Evolutionary conservation across 371 early-diverging fungal genomes (phyloP).

Genomic region (Mucor racemosus): DNA sequence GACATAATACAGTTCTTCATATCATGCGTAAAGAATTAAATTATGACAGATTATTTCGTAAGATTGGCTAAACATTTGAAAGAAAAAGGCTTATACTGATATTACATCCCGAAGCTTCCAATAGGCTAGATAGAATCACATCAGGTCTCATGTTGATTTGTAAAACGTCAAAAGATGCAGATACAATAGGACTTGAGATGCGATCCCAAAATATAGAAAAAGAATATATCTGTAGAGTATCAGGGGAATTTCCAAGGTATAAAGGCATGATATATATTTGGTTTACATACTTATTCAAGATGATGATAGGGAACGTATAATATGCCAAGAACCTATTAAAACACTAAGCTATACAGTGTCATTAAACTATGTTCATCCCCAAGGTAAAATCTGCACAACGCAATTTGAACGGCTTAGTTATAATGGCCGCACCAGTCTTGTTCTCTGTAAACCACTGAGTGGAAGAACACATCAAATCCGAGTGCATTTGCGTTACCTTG

Average conservation of each 20-base stretch:
- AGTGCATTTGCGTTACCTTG: conserved; percentile 96
- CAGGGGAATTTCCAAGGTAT: conserved; percentile 85
- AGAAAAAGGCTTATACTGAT: neutral
- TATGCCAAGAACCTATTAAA: conserved; percentile 82
- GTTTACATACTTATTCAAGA: too few relatives aligned
- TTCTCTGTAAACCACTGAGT: conserved; percentile 83
- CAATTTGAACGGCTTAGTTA: conserved; percentile 68
- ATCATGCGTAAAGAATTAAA: conserved; percentile 75
- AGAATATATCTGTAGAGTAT: conserved; percentile 87
- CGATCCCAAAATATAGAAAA: conserved; percentile 72
- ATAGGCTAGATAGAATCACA: conserved; percentile 92
- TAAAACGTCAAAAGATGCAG: conserved; percentile 63
- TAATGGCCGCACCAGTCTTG: conserved; percentile 72
- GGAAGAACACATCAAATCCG: conserved; percentile 99
- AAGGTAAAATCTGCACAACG: conserved; percentile 84
- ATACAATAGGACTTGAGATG: conserved; percentile 68
- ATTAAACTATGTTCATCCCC: conserved; percentile 77
- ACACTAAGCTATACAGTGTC: conserved; percentile 56
- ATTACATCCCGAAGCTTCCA: conserved; percentile 59
- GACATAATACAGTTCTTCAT: conserved; percentile 84
- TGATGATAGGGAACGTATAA: conserved; percentile 50
- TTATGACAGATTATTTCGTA: conserved; percentile 71
- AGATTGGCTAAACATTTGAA: conserved; percentile 25
- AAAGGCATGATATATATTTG: neutral
- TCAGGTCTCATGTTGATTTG: conserved; percentile 90